A percentile compares a stretch with the other conserved stretches of the same genome.
These are phyloP conservation scores for Trichothecium roseum DNA, from an alignment of 2,329 filamentous ascomycete species.

Conservation along the genomic window DNA sequence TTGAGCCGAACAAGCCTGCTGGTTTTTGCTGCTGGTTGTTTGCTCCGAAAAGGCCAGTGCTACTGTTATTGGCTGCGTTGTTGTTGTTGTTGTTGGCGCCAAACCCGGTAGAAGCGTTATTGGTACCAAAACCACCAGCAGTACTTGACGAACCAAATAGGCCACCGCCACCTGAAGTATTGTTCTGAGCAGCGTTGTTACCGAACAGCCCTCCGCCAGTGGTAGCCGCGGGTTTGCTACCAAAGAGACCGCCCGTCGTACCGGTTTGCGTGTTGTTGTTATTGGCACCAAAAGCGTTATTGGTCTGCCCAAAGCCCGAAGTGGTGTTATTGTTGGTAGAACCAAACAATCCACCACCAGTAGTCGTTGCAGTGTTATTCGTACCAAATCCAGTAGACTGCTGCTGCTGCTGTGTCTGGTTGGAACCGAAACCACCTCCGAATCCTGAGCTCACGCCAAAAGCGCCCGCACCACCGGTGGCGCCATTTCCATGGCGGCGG, in stretches of 20 bases:
- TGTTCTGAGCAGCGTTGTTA: conserved; percentile 19
- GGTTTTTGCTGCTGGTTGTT: conserved; percentile 6
- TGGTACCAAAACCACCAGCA: conserved; percentile 8
- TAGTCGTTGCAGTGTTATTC: conserved; percentile 14
- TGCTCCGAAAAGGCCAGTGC: conserved; percentile 4
- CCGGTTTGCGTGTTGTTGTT: conserved; percentile 15
- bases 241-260: conserved; percentile 26
- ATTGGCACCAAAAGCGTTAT: conserved; percentile 6
- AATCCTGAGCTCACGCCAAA: conserved; percentile 58
- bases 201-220: conserved; percentile 34
- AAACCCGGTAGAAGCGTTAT: conserved; percentile 14
- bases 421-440: conserved; percentile 39
- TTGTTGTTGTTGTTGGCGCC: neutral
- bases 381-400: conserved; percentile 11
- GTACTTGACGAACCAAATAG: conserved; percentile 18
- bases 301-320: conserved; percentile 28
- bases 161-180: too few relatives aligned
- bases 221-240: conserved; percentile 21
- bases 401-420: conserved; percentile 20
- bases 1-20: conserved; percentile 32
- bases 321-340: conserved; percentile 15
- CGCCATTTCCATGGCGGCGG: conserved; percentile 71
- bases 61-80: conserved; percentile 1
- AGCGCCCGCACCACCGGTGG: conserved; percentile 72
- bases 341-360: conserved; percentile 32